phyloP scores from a whole-genome alignment of 1,284 basidiomycete genomes.

The Boletus austroedulis region DNA sequence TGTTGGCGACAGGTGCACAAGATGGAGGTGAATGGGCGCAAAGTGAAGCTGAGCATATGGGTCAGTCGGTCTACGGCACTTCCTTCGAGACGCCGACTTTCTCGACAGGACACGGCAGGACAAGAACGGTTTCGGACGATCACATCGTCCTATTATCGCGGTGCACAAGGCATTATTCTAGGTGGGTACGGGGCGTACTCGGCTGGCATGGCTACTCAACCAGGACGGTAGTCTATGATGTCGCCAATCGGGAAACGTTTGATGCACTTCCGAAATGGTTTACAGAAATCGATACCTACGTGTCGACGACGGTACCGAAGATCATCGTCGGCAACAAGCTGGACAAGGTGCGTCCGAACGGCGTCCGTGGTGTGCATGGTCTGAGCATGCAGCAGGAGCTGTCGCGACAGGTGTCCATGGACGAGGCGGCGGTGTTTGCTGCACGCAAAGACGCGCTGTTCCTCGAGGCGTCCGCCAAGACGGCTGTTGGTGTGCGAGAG shows the following conservation, averaged over 20 bases:
- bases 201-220: not conserved
- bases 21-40: constrained; percentile 77
- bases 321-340: constrained; percentile 96
- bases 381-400: constrained; percentile 59
- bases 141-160: constrained; percentile 89
- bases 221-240: constrained; percentile 84
- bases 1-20: constrained; percentile 62
- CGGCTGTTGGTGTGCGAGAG: constrained; percentile 73
- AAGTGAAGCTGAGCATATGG: constrained; percentile 82
- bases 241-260: constrained; percentile 87
- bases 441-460: constrained; percentile 80
- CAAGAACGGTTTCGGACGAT: constrained; percentile 91
- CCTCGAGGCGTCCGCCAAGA: constrained; percentile 88
- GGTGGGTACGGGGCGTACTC: constrained; percentile 44
- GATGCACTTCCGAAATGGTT: constrained; percentile 93
- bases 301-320: constrained; percentile 84
- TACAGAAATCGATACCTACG: constrained; percentile 92
- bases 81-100: not conserved
- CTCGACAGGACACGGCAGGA: constrained; percentile 73
- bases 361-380: not conserved
- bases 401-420: constrained; percentile 79
- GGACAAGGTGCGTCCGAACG: constrained; percentile 68
- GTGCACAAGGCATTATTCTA: constrained; percentile 91
- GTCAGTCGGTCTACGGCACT: constrained; percentile 38
- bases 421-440: constrained; percentile 83